phyloP scores from a whole-genome alignment of 306 rosid genomes.

The Malus asiatica region DNA sequence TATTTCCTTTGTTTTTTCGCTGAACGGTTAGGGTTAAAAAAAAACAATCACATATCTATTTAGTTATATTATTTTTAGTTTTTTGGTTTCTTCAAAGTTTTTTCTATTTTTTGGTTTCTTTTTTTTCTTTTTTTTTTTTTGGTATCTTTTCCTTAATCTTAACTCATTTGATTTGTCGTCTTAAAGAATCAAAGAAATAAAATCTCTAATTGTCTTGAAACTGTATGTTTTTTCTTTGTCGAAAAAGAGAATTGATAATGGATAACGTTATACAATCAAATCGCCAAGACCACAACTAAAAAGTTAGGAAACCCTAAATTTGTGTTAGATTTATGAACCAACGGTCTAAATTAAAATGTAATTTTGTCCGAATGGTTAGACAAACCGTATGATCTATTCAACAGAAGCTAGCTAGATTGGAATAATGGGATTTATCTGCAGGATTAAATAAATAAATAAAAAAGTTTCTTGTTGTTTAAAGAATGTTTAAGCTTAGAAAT shows the following conservation, averaged over 20 bases:
- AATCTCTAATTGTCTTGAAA: not conserved
- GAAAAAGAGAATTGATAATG: not conserved
- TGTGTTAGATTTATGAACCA: not conserved
- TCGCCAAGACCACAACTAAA: not conserved
- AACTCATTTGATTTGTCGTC: not conserved
- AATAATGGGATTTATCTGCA: not conserved
- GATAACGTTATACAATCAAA: not conserved
- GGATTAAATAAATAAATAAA: no score
- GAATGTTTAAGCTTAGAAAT: not conserved
- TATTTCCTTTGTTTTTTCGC: no score
- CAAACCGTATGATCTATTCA: not conserved
- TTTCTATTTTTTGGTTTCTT: not conserved
- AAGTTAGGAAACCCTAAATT: not conserved
- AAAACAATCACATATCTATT: not conserved
- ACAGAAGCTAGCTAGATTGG: not conserved
- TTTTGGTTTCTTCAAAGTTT: not conserved
- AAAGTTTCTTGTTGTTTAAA: not conserved
- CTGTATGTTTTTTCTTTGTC: not conserved
- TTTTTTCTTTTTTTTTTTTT: fast-evolving
- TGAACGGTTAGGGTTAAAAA: no score
- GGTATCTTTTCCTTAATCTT: not conserved
- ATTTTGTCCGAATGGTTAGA: not conserved
- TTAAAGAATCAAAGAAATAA: not conserved
- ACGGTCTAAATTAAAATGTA: not conserved
- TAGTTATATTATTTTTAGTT: no score